phyloP scores from a whole-genome alignment of 495 filamentous ascomycete species.

The Daldinia loculata region DNA sequence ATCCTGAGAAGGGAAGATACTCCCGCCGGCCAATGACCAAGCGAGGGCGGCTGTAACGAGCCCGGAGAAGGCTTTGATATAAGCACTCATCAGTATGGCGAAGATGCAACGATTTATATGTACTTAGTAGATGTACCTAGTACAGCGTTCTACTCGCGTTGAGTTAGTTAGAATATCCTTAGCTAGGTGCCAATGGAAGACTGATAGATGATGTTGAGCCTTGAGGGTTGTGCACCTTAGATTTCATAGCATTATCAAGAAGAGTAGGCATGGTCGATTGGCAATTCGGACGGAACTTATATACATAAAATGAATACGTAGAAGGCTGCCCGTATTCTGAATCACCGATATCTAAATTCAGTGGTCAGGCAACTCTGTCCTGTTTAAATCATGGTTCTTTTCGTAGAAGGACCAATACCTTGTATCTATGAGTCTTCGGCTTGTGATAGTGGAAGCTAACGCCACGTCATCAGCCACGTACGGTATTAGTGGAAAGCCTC shows the following conservation, averaged over 20 bases:
- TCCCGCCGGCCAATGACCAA: slow-evolving; percentile 84
- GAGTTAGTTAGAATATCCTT: neutral
- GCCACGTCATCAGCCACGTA: slow-evolving; percentile 38
- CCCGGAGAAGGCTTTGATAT: slow-evolving; percentile 72
- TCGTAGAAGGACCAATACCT: neutral
- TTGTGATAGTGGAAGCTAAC: slow-evolving; percentile 19
- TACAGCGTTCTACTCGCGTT: slow-evolving; percentile 38
- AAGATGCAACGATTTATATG: neutral
- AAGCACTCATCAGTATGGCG: slow-evolving; percentile 42
- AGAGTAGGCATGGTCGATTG: slow-evolving; percentile 70
- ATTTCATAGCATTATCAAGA: slow-evolving; percentile 79
- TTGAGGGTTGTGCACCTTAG: slow-evolving; percentile 67
- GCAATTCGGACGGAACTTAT: neutral
- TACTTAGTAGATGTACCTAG: slow-evolving; percentile 40
- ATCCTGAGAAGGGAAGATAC: slow-evolving; percentile 73
- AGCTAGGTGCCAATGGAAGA: slow-evolving; percentile 37
- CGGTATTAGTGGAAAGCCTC: slow-evolving; percentile 3
- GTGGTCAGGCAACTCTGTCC: slow-evolving; percentile 40
- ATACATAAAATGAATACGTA: neutral
- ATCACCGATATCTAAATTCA: slow-evolving; percentile 16
- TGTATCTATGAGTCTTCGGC: neutral
- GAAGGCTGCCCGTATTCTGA: slow-evolving; percentile 13
- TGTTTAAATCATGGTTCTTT: slow-evolving; percentile 9
- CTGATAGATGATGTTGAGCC: slow-evolving; percentile 14
- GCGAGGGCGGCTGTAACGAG: slow-evolving; percentile 84